phyloP scores from a whole-genome alignment of 23 red algal species.

The Gracilaria domingensis region DNA sequence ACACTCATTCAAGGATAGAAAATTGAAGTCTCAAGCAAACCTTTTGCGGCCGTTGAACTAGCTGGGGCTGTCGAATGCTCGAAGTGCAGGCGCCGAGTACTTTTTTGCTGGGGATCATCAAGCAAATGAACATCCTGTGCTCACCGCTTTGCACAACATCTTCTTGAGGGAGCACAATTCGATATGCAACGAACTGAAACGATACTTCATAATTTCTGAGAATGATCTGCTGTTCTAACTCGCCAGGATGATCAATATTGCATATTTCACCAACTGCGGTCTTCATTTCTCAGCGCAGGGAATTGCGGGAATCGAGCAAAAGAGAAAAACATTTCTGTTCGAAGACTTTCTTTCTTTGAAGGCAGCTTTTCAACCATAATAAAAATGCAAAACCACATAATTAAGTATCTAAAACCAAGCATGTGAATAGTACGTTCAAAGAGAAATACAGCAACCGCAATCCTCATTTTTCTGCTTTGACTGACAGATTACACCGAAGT shows the following conservation, averaged over 20 bases:
- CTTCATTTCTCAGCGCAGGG: too few species aligned
- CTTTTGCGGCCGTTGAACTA: conserved; percentile 64
- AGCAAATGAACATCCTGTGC: conserved; percentile 67
- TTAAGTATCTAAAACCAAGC: too few species aligned
- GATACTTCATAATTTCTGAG: conserved; percentile 19
- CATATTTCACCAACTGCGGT: too few species aligned
- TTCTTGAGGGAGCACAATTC: conserved; percentile 74
- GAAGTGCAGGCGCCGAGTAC: conserved; percentile 12
- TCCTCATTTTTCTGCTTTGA: too few species aligned
- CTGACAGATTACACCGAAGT: too few species aligned
- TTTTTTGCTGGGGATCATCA: conserved; percentile 73
- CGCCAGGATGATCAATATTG: conserved; percentile 61
- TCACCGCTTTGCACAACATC: conserved; percentile 61
- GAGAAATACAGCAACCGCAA: too few species aligned
- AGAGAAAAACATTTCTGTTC: too few species aligned
- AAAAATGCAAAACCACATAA: too few species aligned
- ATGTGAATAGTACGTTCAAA: too few species aligned
- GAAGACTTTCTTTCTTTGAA: too few species aligned
- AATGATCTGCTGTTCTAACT: conserved; percentile 56
- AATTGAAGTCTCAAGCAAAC: conserved; percentile 39
- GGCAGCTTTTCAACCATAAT: too few species aligned
- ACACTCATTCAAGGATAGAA: background rate
- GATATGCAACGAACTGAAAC: conserved; percentile 26
- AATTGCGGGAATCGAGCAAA: too few species aligned
- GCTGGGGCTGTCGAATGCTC: conserved; percentile 53